A percentile compares a stretch with the other conserved stretches of the same genome.
Evolutionary conservation across 75 land plant species (phyloP).

Genomic region (Ceratopteris richardii): DNA sequence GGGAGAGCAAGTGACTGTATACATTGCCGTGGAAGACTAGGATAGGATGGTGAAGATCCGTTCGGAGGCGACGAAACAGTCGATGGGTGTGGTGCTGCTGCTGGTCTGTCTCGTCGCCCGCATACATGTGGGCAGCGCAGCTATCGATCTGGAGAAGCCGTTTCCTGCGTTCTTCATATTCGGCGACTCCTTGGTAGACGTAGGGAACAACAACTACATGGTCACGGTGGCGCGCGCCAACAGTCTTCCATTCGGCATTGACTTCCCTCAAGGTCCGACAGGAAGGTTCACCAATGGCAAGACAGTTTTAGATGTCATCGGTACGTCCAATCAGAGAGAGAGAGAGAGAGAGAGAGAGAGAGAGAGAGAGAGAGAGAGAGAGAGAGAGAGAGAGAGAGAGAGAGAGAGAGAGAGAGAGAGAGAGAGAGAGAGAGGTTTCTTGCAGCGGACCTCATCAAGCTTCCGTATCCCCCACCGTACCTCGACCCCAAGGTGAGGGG

Average conservation of each 20-base stretch:
- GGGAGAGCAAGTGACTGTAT: too few relatives aligned
- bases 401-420: too few relatives aligned
- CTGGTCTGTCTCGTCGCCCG: not conserved
- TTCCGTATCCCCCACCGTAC: conserved; percentile 50
- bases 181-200: conserved; percentile 65
- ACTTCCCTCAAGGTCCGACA: conserved; percentile 40
- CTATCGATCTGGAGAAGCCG: not conserved
- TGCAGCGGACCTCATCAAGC: conserved; percentile 54
- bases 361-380: too few relatives aligned
- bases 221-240: conserved; percentile 51
- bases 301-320: conserved; percentile 37
- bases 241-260: conserved; percentile 51
- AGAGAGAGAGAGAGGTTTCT: not conserved
- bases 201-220: conserved; percentile 74
- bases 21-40: too few relatives aligned
- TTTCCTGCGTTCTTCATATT: conserved; percentile 53
- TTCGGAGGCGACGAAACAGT: too few relatives aligned
- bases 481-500: conserved; percentile 32
- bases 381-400: too few relatives aligned
- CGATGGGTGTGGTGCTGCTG: not conserved
- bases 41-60: too few relatives aligned
- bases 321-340: conserved; percentile 15
- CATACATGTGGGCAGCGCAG: not conserved
- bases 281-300: conserved; percentile 53
- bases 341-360: too few relatives aligned